Evolutionary conservation across 2,329 filamentous ascomycete species (phyloP).

Genomic region (Colletotrichum euphorbiae): DNA sequence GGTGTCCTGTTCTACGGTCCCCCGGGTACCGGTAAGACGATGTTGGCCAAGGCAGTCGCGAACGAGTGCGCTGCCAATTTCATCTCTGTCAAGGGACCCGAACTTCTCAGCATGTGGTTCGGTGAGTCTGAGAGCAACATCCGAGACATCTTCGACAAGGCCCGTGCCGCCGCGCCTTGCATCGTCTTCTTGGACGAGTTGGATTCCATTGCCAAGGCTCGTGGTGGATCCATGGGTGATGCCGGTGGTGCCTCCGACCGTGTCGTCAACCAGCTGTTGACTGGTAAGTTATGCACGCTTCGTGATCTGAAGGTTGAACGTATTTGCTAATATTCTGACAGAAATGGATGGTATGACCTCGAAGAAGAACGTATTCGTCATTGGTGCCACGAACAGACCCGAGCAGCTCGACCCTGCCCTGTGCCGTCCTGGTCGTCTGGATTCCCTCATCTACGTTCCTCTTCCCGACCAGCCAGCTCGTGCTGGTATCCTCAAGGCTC

Average conservation of each 20-base stretch:
- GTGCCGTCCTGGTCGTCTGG: constrained; percentile 97
- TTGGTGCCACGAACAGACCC: constrained; percentile 97
- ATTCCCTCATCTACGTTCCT: constrained; percentile 98
- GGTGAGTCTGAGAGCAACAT: constrained; percentile 99
- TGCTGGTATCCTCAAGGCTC: constrained; percentile 89
- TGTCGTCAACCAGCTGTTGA: constrained; percentile 99
- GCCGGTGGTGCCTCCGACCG: constrained; percentile 98
- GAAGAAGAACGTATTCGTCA: constrained; percentile 99
- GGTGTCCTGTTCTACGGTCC: constrained; percentile 99
- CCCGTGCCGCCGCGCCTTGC: constrained; percentile 95
- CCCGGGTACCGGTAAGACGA: constrained; percentile 99
- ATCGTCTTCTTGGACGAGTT: constrained; percentile 99
- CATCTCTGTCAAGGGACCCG: constrained; percentile 98
- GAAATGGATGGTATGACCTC: constrained; percentile 99
- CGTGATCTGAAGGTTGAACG: not conserved
- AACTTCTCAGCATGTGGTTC: constrained; percentile 99
- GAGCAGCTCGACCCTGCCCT: constrained; percentile 98
- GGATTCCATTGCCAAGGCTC: constrained; percentile 99
- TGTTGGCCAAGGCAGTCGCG: constrained; percentile 98
- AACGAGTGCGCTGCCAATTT: constrained; percentile 99
- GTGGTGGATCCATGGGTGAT: constrained; percentile 95
- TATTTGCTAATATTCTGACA: constrained; percentile 46
- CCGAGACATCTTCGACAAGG: constrained; percentile 99
- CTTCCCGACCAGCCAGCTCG: constrained; percentile 93
- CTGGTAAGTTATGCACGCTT: constrained; percentile 71